Evolutionary conservation across 2,329 filamentous ascomycete genomes (phyloP), one percentile per base, ranked within the genome.

Genomic region (Claviceps sp.): DNA sequence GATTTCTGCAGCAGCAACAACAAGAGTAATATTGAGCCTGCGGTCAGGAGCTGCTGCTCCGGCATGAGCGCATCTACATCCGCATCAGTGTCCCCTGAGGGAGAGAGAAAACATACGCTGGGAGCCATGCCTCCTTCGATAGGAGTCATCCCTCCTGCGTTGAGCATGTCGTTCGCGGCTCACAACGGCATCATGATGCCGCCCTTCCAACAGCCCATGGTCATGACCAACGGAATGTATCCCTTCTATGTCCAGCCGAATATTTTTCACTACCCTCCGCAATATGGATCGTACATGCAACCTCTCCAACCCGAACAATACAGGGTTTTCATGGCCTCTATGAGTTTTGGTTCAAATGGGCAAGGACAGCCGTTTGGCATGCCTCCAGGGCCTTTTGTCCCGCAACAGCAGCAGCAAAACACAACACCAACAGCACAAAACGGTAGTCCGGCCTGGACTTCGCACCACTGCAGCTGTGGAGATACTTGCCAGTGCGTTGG

Each of bases 401-500:
- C 62, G 45, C 47, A 26, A 1, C 36, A 37, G 6, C 46, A 34
- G 30, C 30, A 34, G n/a, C 26, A 47, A 20, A 47, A 16, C 26
- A 34, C 30, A 22, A 36, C 42, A 1, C 54, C 44, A 51, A 61
- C 49, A 36, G 49, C 53, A 34, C 37, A 48, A 22, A 58, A 57
- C n/a, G 51, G 50, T n/a, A 53, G 58, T 3, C 53, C 58, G 3
- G 30, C 30, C 30, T 67, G 64, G 57, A 70, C 64, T 20, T 67
- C 62, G 50, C 68, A 69, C 46, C 69, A 65, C 51, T 87, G 84
- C 59, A 71, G 72, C 47, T 87, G 84, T 60, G 84, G 84, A 20
- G 77, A 82, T 51, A 70, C 70, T 30, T 87, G 84, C 57, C 75
- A 81, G 57, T 87, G 84, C 60, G 69, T 86, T 38, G 83, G 82